Base-by-base conservation (phyloP, 2,329 filamentous ascomycete genomes). In the Stagonosporopsis chrysanthemi region DNA sequence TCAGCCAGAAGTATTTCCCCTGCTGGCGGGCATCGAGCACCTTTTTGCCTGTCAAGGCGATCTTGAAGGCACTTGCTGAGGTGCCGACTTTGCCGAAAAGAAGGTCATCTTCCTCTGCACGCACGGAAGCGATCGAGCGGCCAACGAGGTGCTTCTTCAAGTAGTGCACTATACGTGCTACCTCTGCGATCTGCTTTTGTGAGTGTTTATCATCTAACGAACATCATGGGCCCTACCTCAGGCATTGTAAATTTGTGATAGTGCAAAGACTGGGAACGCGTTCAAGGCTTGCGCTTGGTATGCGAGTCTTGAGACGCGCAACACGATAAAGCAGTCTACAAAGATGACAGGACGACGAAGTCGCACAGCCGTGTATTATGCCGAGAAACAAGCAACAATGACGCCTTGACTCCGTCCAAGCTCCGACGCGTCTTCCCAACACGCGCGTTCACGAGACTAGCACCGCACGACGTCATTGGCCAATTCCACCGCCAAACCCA, bases 1-100 rank as follows among this genome's bases (percentile, higher is more conserved):
- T 88, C 22, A 98, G 82, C 82, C 95, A 99, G 75, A 99, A 98
- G 73, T 98, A 98, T 83, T 98, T 99, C 9, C 95, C 95, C 74
- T 97, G 95, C 58, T 90, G 92, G 4, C 90, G 90, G 4, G 90
- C 90, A 51, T 83, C 84, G 38, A 84, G 67, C 29, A 90, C 86
- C 70, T 87, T 91, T 70, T 90, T 94, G 4, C 91, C 92, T 3
- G 83, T 83, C 70, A 97, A 81, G 1, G 89, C 87, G 52, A 86
- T 83, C 66, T 90, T 82, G 61, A 99, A 92, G 28, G 88, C 89
- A 0, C 85, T 76, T 0, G 89, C 91, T 17, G 85, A 91, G 0
- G 90, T 96, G 28, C 93, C 92, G 19, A 88, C 92, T 77, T 98
- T 97, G 66, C 93, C 92, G 76, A 93, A 99, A 6, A 99, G 84